Base-by-base conservation (phyloP, 352 stramenopile species). In the Globisporangium lucens region DNA sequence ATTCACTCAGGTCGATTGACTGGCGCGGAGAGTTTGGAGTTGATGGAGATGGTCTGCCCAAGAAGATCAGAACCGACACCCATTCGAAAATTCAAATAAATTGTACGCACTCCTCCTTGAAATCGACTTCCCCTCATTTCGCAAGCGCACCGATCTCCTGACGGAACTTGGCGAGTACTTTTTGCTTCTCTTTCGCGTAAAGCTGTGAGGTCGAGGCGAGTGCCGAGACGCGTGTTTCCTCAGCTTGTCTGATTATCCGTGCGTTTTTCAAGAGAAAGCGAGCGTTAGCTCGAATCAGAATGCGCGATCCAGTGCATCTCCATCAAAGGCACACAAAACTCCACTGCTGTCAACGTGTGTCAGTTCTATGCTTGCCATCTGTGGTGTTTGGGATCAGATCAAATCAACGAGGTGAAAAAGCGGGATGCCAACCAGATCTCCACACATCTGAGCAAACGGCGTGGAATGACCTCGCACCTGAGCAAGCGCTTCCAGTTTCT, bases 181-280 rank as follows among this genome's bases (percentile, higher is more conserved):
- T 73, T 55, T 75, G 62, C 60, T 78, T 76, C 72, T 78, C 72
- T 20, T 70, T 76, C 35, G 62, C 49, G 52, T 61, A 69, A 20
- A 75, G 66, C 46, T 78, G 69, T 6, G 66, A 51, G 1, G 72
- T 69, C 6, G 69, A 68, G 22, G 20, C 68, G 47, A 74, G 63
- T 17, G 66, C 69, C 13, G 62, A 22, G 3, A 61, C 46, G 24
- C 60, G 69, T 1, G 72, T 65, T 57, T 65, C 61, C 63, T 75
- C 72, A 4, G 69, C 71, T 47, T 73, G 71, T 29, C 66, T 73
- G 29, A 29, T 20, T n/a, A 56, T 3, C 13, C 13, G 13, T 17
- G 38, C 17, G 38, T 46, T 53, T 55, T 30, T 27, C 9, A 30
- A 33, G 1, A 20, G 22, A 29, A 52, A 60, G 20, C 51, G 49